Evolutionary conservation across 257 asterid species (phyloP).

Genomic region (Plectranthus barbatus): DNA sequence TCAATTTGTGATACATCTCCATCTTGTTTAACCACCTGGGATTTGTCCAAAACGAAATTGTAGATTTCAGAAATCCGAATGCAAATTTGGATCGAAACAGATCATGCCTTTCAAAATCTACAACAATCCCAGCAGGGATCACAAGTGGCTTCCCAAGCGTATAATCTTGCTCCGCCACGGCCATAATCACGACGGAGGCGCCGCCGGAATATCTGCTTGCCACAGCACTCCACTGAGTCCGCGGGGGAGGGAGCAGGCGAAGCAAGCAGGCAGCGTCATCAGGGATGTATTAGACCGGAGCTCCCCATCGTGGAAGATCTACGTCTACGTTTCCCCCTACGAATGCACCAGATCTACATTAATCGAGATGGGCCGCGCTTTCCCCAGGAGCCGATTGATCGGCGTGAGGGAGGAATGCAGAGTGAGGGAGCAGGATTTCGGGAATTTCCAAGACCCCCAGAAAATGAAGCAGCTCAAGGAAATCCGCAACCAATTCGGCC

Average conservation of each 20-base stretch:
- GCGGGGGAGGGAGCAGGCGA: slow-evolving; percentile 45
- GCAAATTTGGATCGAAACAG: too few species aligned
- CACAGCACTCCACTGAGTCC: slow-evolving; percentile 38
- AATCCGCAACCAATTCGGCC: slow-evolving; percentile 52
- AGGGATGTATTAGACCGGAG: slow-evolving; percentile 26
- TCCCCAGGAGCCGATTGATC: slow-evolving; percentile 30
- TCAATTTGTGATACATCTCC: too few species aligned
- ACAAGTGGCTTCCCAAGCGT: slow-evolving; percentile 46
- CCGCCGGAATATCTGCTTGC: slow-evolving; percentile 38
- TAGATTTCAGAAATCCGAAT: too few species aligned
- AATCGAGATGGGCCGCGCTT: slow-evolving; percentile 43
- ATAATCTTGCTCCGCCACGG: slow-evolving; percentile 65
- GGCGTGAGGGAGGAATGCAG: slow-evolving; percentile 70
- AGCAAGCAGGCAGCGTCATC: slow-evolving; percentile 32
- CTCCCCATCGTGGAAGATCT: slow-evolving; percentile 38
- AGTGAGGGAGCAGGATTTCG: slow-evolving; percentile 68
- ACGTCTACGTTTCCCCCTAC: slow-evolving; percentile 60
- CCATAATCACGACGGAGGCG: slow-evolving; percentile 31
- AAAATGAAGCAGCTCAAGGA: slow-evolving; percentile 51
- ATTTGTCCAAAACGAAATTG: too few species aligned
- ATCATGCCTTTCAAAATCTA: too few species aligned
- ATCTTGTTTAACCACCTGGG: too few species aligned
- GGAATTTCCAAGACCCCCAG: slow-evolving; percentile 56
- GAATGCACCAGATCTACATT: slow-evolving; percentile 57
- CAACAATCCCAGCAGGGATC: too few species aligned